A percentile compares a stretch with the other conserved stretches of the same genome.
phyloP scores from a whole-genome alignment of 768 basidiomycete species.

The Saitozyma sp. region DNA sequence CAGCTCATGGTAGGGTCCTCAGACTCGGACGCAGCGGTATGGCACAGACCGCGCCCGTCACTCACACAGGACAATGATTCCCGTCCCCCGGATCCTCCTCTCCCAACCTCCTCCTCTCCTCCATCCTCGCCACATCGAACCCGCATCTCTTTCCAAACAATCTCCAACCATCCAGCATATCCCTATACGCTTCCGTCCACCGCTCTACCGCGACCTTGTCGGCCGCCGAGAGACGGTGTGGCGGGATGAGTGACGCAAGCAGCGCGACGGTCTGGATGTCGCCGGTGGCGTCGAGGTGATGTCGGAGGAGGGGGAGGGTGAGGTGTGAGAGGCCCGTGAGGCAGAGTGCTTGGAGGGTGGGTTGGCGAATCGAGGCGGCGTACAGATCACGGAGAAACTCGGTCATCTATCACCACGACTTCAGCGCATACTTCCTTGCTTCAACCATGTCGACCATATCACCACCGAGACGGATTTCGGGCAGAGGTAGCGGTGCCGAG shows the following conservation, averaged over 20 bases:
- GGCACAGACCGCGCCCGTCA: neutral
- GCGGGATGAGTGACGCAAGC: constrained; percentile 33
- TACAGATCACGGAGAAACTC: constrained; percentile 38
- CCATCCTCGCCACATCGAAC: constrained; percentile 38
- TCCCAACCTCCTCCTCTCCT: constrained; percentile 22
- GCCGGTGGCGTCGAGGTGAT: constrained; percentile 36
- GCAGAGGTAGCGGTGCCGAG: neutral
- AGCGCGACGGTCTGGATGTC: constrained; percentile 49
- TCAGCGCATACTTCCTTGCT: neutral
- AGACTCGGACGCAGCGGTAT: no score
- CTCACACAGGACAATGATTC: constrained; percentile 43
- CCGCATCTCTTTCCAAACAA: constrained; percentile 36
- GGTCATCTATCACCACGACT: constrained; percentile 19
- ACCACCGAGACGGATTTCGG: no score
- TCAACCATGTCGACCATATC: no score
- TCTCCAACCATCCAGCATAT: constrained; percentile 47
- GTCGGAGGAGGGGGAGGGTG: constrained; percentile 31
- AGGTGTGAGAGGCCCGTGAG: constrained; percentile 42
- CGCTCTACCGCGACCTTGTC: constrained; percentile 26
- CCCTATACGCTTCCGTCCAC: constrained; percentile 47
- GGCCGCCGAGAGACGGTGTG: constrained; percentile 4
- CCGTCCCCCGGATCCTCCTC: constrained; percentile 17
- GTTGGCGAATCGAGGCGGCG: constrained; percentile 14
- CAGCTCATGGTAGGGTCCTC: neutral
- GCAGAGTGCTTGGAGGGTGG: constrained; percentile 30